These are phyloP conservation scores for Ustilago xerochloae DNA, from an alignment of 1,284 basidiomycete genomes.

Conservation along the genomic window DNA sequence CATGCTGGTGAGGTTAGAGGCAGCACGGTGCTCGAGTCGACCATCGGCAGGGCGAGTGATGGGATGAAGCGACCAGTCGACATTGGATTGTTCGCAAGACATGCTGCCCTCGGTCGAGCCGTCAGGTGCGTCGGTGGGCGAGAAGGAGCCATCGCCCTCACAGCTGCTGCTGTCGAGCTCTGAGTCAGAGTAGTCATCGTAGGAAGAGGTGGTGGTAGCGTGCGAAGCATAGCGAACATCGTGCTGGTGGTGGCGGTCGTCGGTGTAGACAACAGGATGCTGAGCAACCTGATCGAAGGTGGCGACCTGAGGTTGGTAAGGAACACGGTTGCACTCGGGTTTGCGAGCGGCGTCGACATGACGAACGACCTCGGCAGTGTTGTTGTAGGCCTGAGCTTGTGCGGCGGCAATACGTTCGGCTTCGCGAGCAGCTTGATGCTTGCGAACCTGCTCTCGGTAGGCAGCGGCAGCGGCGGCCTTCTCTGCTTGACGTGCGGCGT, in stretches of 20 bases:
- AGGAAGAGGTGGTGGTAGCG: constrained; percentile 10
- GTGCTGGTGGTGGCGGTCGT: constrained; percentile 5
- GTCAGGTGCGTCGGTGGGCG: constrained; percentile 31
- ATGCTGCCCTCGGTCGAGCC: constrained; percentile 13
- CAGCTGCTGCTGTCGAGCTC: constrained; percentile 48
- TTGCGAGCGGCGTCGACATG: constrained; percentile 36
- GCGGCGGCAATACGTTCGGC: constrained; percentile 27
- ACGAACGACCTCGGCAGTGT: constrained; percentile 23
- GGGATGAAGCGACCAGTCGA: constrained; percentile 35
- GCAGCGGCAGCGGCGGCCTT: constrained; percentile 39
- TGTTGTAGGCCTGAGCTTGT: constrained; percentile 20
- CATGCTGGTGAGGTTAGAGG: constrained; percentile 36
- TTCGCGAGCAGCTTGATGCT: constrained; percentile 40
- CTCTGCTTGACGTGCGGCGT: constrained; percentile 44
- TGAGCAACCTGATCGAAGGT: constrained; percentile 21
- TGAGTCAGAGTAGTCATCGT: constrained; percentile 43
- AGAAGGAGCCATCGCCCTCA: constrained; percentile 42
- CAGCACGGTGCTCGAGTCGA: constrained; percentile 11
- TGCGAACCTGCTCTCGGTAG: constrained; percentile 32
- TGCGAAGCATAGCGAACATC: constrained; percentile 11
- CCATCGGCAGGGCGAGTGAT: constrained; percentile 17
- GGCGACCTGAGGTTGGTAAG: constrained; percentile 37
- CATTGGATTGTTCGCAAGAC: constrained; percentile 23
- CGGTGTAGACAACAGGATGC: constrained; percentile 22
- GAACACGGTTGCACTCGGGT: constrained; percentile 20